Conservation (phyloP, 2,329 filamentous ascomycete genomes). For the Fusarium albosuccineum region DNA sequence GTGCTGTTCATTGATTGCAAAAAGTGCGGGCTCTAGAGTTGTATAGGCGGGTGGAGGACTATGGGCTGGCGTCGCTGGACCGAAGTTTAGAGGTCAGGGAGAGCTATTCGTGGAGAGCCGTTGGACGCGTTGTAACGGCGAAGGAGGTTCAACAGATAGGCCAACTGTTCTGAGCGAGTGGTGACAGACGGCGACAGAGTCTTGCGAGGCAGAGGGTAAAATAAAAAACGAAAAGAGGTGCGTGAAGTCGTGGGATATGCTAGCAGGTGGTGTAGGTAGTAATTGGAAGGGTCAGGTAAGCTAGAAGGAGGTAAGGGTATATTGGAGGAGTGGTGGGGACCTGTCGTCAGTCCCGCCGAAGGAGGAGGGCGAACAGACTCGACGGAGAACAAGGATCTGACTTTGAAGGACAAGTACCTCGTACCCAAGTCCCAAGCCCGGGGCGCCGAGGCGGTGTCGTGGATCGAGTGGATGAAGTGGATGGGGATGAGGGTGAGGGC, state of each 20-base stretch:
- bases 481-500: constrained; percentile 33
- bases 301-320: constrained; percentile 43
- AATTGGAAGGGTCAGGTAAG: constrained; percentile 43
- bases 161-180: constrained; percentile 41
- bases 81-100: constrained; percentile 20
- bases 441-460: constrained; percentile 48
- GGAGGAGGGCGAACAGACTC: constrained; percentile 38
- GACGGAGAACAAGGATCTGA: constrained; percentile 39
- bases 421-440: constrained; percentile 43
- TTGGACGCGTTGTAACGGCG: constrained; percentile 24
- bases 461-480: constrained; percentile 44
- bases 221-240: constrained; percentile 36
- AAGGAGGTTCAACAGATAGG: constrained; percentile 15
- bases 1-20: constrained; percentile 32
- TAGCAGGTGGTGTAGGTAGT: constrained; percentile 44
- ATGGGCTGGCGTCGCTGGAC: constrained; percentile 24
- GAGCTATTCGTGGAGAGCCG: constrained; percentile 40
- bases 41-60: constrained; percentile 28
- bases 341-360: constrained; percentile 41
- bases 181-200: constrained; percentile 31
- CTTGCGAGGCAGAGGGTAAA: constrained; percentile 28
- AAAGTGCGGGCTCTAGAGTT: constrained; percentile 24
- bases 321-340: constrained; percentile 45
- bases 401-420: constrained; percentile 39
- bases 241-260: constrained; percentile 41